Base-by-base conservation (phyloP, 2,329 filamentous ascomycete species). In the Aspergillus sp. region DNA sequence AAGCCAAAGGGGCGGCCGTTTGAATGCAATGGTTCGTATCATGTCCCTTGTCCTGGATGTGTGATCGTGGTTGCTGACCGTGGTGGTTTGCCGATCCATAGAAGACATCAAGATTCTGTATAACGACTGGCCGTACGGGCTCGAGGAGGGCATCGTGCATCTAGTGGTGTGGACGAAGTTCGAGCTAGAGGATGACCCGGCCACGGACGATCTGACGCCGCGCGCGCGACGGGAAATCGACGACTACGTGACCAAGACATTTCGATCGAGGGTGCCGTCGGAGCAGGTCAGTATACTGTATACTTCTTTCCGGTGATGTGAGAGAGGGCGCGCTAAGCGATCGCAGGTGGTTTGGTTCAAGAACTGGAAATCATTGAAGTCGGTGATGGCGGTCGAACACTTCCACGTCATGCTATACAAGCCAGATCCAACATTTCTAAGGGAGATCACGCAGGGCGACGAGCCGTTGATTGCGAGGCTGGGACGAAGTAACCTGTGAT, bases 121-220 rank as follows among this genome's bases (percentile, higher is more conserved):
- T 77, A 98, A 98, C 71, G 93, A 98, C 81, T 97, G 92, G 91
- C 94, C 94, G 0, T 98, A 97, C 70, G 92, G 91, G 0, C 82
- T 97, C 55, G 91, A 95, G 67, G 71, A 80, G 51, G 82, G 84
- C 54, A 93, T 96, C 64, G 85, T 91, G 16, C 94, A 97, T 73
- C 80, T 97, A 2, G 91, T 96, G 5, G 87, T 96, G 12, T 98
- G 94, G 94, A 95, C 90, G 52, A 96, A 96, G 75, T 96, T 96
- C 70, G 82, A 84, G 52, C 80, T 97, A 24, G 82, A 87, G 55
- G 90, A 92, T 58, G 88, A 95, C 67, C 75, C 85, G 0, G 79
- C 78, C 18, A 79, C 86, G 0, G 88, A 85, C 14, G 87, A 92
- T 64, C 77, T 96, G 71, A 91, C 89, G 1, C 80, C 84, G 3